These are phyloP conservation scores for Stevia rebaudiana DNA, from an alignment of 140 eudicot species.

Conservation along the genomic window DNA sequence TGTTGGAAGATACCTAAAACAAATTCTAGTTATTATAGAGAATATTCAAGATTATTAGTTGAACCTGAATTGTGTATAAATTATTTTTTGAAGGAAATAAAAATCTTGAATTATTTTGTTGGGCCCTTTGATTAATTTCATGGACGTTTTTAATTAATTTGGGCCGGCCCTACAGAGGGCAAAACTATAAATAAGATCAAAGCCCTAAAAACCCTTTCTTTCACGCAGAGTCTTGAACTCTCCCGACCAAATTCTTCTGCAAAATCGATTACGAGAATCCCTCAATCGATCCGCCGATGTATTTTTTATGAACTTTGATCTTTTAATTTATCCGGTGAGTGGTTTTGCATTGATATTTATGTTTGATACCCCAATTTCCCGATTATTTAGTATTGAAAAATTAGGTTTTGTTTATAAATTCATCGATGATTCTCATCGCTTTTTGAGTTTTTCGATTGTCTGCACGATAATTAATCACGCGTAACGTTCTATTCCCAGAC, in stretches of 20 bases:
- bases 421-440: constrained; percentile 2
- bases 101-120: background rate
- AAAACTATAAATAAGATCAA: constrained; percentile 30
- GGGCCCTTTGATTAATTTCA: constrained; percentile 18
- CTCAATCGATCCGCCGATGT: constrained; percentile 13
- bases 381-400: background rate
- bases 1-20: background rate
- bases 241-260: constrained; percentile 8
- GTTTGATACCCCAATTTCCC: constrained; percentile 7
- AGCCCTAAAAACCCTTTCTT: constrained; percentile 32
- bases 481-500: background rate
- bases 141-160: background rate
- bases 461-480: background rate
- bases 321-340: constrained; percentile 25
- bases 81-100: background rate
- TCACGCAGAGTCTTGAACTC: constrained; percentile 11
- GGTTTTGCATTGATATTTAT: constrained; percentile 12
- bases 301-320: constrained; percentile 2
- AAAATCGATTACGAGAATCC: constrained; percentile 2
- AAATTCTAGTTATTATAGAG: background rate
- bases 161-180: constrained; percentile 37
- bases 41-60: background rate
- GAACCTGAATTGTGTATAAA: background rate
- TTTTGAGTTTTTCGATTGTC: constrained; percentile 1
- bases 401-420: constrained; percentile 17